Percentiles rank a stretch among this genome's conserved stretches.
Conservation (phyloP, 23 red algal genomes). For the Gracilaria domingensis region DNA sequence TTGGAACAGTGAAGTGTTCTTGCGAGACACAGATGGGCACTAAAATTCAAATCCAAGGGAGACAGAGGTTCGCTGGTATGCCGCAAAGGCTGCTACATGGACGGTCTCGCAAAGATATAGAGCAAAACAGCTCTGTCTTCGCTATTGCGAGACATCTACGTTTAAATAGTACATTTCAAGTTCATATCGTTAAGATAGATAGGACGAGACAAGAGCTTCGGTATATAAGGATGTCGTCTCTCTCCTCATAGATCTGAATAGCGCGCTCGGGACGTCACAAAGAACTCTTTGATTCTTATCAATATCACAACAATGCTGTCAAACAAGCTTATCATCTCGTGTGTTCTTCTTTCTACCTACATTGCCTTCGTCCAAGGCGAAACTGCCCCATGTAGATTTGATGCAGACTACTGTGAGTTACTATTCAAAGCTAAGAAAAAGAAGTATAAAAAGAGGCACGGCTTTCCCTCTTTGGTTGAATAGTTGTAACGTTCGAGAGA, state of each 20-base stretch:
- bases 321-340: not conserved
- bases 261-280: not conserved
- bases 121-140: too few species aligned
- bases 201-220: not conserved
- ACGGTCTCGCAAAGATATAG: too few species aligned
- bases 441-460: not conserved
- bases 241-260: not conserved
- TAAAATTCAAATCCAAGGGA: too few species aligned
- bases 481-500: not conserved
- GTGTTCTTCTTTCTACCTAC: not conserved
- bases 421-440: not conserved
- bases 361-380: not conserved
- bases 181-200: not conserved
- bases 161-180: not conserved
- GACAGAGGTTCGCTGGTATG: too few species aligned
- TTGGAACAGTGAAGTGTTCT: too few species aligned
- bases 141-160: too few species aligned
- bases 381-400: conserved; percentile 11
- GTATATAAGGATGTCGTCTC: not conserved
- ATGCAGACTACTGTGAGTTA: conserved; percentile 25
- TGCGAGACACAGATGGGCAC: too few species aligned
- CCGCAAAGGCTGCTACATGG: too few species aligned
- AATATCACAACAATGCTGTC: not conserved
- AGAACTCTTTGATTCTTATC: not conserved
- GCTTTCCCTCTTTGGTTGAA: not conserved